Conservation (phyloP, 805 yeast species). For the Barnettozyma wickerhamii region DNA sequence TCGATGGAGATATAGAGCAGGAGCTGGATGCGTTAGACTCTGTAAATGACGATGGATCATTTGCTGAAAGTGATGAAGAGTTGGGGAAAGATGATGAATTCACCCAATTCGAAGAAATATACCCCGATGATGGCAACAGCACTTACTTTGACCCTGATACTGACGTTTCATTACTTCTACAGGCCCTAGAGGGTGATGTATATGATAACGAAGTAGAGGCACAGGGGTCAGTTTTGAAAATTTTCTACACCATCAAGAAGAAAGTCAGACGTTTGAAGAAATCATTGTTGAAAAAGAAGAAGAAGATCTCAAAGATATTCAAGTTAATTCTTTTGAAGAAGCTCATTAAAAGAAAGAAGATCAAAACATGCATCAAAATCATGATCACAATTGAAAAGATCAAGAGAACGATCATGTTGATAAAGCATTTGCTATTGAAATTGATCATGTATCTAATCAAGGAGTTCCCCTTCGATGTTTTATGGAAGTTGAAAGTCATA, state of each 20-base stretch:
- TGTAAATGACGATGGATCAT: neutral
- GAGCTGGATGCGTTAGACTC: conserved; percentile 8
- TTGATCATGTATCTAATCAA: conserved; percentile 14
- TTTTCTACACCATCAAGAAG: neutral
- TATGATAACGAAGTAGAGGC: neutral
- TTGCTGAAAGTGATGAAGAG: neutral
- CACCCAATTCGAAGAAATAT: too few relatives aligned
- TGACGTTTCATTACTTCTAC: neutral
- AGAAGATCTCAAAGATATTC: conserved; percentile 13
- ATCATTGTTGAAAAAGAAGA: conserved; percentile 11
- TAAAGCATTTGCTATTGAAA: conserved; percentile 14
- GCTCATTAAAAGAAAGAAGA: conserved; percentile 11
- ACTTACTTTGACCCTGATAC: neutral
- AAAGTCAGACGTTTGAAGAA: neutral
- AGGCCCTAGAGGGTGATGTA: neutral
- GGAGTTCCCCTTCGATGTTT: conserved; percentile 17
- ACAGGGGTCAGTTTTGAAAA: neutral
- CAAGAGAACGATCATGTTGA: conserved; percentile 14
- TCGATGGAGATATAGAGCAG: conserved; percentile 10
- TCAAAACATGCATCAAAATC: conserved; percentile 15
- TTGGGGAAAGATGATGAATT: too few relatives aligned
- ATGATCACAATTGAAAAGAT: conserved; percentile 22
- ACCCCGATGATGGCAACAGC: neutral
- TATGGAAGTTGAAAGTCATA: conserved; percentile 17
- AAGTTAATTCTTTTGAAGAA: conserved; percentile 21